These are phyloP conservation scores for Pascua guehoae DNA, from an alignment of 1,284 basidiomycete species.

Conservation along the genomic window DNA sequence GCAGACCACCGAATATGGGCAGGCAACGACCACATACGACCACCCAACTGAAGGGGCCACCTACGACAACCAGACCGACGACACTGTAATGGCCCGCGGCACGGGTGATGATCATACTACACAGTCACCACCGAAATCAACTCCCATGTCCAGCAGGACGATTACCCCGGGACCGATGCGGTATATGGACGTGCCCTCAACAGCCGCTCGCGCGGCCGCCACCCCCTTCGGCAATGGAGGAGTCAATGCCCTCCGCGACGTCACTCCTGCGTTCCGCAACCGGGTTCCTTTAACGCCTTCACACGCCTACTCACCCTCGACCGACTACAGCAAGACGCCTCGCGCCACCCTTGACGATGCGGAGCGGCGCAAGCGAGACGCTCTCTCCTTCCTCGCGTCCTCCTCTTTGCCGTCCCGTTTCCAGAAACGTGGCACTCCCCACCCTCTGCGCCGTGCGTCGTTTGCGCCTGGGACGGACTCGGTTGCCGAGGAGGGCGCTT, in stretches of 20 bases:
- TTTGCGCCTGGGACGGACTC: conserved; percentile 26
- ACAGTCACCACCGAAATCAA: background rate
- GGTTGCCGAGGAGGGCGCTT: conserved; percentile 26
- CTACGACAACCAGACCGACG: too few relatives aligned
- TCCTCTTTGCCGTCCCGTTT: conserved; percentile 25
- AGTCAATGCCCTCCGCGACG: conserved; percentile 21
- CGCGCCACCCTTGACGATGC: conserved; percentile 35
- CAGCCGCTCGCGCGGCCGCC: conserved; percentile 14
- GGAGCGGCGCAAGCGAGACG: conserved; percentile 37
- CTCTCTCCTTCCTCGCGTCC: conserved; percentile 38
- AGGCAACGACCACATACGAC: too few relatives aligned
- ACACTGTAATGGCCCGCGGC: too few relatives aligned
- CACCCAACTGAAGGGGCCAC: too few relatives aligned
- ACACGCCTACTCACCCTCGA: conserved; percentile 6
- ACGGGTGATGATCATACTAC: too few relatives aligned
- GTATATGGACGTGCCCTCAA: conserved; percentile 18
- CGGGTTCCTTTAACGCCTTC: conserved; percentile 18
- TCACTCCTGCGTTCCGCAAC: conserved; percentile 27
- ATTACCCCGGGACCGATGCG: conserved; percentile 12
- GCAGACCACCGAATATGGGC: too few relatives aligned
- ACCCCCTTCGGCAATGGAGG: conserved; percentile 9
- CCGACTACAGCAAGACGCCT: conserved; percentile 23
- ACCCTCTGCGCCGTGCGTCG: conserved; percentile 35
- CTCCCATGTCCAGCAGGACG: background rate
- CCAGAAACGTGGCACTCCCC: conserved; percentile 31